Base-by-base conservation (phyloP, 495 filamentous ascomycete genomes). In the Tuber borchii region DNA sequence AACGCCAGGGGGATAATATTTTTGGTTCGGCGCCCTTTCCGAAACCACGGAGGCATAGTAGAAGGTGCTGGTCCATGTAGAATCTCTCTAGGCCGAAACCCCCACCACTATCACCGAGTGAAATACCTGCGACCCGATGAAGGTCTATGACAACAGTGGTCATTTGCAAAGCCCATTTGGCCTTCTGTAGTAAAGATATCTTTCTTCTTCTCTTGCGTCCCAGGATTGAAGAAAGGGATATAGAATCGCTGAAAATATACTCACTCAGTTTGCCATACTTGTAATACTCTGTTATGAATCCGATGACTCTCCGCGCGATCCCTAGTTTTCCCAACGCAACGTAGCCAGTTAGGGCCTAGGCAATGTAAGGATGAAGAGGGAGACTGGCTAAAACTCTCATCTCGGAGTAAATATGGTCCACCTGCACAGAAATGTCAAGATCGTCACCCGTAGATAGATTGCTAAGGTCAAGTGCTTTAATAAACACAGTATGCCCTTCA, bases 111-210 rank as follows among this genome's bases (percentile, higher is more conserved):
- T 78, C 76, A 22, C 77, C 77, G 69, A 79, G 43, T 51, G 69
- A 78, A 46, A 78, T 48, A 20, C 44, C 46, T 1, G 75, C 77
- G 46, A 69, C 51, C 44, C 69, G 69, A n/a, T 79, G 77, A 34
- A 79, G 72, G 17, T 78, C 75, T 9, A 78, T 46, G 46, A 79
- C 40, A n/a, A 39, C 76, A 7, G 72, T 75, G 44, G 76, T 72
- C 45, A 79, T 78, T 34, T 78, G 76, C 51, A 75, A 72, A 39
- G 77, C 77, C 77, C 77, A 79, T 70, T 78, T 79, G 31, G 77
- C 77, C 44, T 79, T 79, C 69, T 79, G 77, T 37, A 78, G 72
- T 56, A 79, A 42, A 1, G 69, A 71, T 16, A 79, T 78, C 51
- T 44, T 56, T 44, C 51, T 79, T 9, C 22, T 26, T 12, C 69